These are phyloP conservation scores for Fraxinus quadrangulata DNA, from an alignment of 257 asterid genomes.

Conservation along the genomic window DNA sequence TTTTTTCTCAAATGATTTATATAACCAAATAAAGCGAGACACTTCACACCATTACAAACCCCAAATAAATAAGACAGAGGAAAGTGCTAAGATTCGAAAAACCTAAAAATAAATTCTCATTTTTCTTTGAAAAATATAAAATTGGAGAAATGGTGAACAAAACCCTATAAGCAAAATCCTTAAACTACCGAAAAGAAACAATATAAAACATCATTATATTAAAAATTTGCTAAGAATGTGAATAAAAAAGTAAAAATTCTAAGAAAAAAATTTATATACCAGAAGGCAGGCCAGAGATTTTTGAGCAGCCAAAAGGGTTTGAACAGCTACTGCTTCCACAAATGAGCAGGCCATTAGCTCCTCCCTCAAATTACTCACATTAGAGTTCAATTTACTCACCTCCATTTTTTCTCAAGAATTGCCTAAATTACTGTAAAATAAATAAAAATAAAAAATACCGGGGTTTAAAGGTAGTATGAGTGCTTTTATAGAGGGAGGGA, in stretches of 20 bases:
- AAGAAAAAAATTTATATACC: slow-evolving; percentile 37
- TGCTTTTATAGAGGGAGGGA: slow-evolving; percentile 6
- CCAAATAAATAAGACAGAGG: not conserved
- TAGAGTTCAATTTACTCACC: slow-evolving; percentile 53
- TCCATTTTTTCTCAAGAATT: slow-evolving; percentile 48
- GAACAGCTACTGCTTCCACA: slow-evolving; percentile 47
- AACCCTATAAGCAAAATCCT: not conserved
- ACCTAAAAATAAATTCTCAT: no score
- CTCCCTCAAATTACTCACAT: slow-evolving; percentile 37
- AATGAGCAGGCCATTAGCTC: slow-evolving; percentile 42
- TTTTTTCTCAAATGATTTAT: not conserved
- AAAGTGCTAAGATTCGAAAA: not conserved
- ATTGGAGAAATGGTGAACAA: slow-evolving; percentile 3
- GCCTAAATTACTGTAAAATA: slow-evolving; percentile 10
- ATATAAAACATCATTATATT: slow-evolving; percentile 24
- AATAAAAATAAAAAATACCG: not conserved
- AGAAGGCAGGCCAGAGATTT: slow-evolving; percentile 58
- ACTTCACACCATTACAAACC: not conserved
- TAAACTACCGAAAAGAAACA: slow-evolving; percentile 2
- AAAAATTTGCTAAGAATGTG: slow-evolving; percentile 14
- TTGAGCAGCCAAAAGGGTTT: slow-evolving; percentile 55
- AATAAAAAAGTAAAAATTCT: not conserved
- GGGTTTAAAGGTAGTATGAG: slow-evolving; percentile 22
- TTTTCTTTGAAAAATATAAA: not conserved
- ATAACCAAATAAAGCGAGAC: slow-evolving; percentile 3